These are phyloP conservation scores for Evernia prunastri DNA, from an alignment of 495 filamentous ascomycete genomes.

Conservation along the genomic window DNA sequence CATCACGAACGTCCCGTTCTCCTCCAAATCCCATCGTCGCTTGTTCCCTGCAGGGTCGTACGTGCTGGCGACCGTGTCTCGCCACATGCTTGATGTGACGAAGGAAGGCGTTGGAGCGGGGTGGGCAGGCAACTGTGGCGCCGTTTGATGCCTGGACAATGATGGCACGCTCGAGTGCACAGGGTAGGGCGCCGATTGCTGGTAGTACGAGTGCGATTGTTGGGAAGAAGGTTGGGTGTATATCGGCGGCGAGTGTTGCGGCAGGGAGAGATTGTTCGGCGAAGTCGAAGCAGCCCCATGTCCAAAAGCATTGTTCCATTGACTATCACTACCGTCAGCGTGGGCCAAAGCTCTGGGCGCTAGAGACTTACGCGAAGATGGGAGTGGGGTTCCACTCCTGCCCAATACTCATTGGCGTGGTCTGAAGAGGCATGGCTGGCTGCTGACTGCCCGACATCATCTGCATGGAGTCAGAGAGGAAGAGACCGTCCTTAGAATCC, in stretches of 20 bases:
- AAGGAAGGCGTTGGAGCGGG: conserved; percentile 55
- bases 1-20: conserved; percentile 13
- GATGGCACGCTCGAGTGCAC: conserved; percentile 19
- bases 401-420: conserved; percentile 50
- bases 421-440: conserved; percentile 37
- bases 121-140: conserved; percentile 44
- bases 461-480: conserved; percentile 67
- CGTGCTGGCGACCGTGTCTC: conserved; percentile 85
- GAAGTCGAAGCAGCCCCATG: conserved; percentile 37
- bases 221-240: conserved; percentile 36
- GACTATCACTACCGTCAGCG: conserved; percentile 47
- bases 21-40: conserved; percentile 55
- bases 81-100: conserved; percentile 94
- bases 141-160: conserved; percentile 39
- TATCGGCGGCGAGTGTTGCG: conserved; percentile 40
- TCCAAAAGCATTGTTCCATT: conserved; percentile 91
- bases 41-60: conserved; percentile 72
- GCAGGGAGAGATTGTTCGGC: conserved; percentile 19
- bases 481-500: conserved; percentile 75
- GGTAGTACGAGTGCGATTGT: conserved; percentile 30
- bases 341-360: conserved; percentile 6
- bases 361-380: conserved; percentile 80
- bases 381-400: conserved; percentile 84
- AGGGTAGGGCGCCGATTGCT: conserved; percentile 22
- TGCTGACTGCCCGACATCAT: conserved; percentile 57